phyloP scores from a whole-genome alignment of 2,329 filamentous ascomycete species.

The Monosporascus sp. region DNA sequence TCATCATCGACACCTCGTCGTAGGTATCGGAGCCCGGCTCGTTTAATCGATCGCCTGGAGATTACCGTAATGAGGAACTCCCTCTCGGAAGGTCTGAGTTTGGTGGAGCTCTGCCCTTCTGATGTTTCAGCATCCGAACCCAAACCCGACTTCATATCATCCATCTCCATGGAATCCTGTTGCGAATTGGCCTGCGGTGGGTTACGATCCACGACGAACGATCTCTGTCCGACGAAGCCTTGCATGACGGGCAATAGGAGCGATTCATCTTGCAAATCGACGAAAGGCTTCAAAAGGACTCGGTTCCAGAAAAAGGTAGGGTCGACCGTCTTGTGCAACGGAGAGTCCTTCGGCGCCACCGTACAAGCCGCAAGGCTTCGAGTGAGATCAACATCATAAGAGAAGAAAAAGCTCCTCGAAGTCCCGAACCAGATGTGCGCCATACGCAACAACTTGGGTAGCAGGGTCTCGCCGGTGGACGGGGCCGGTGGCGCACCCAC shows the following conservation, averaged over 20 bases:
- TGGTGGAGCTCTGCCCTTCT: conserved; percentile 18
- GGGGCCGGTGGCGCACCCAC: conserved; percentile 16
- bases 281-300: conserved; percentile 67
- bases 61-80: conserved; percentile 80
- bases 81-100: conserved; percentile 42
- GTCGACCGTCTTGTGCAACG: conserved; percentile 70
- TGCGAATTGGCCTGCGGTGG: conserved; percentile 49
- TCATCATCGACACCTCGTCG: conserved; percentile 87
- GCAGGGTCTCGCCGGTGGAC: conserved; percentile 48
- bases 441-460: conserved; percentile 81
- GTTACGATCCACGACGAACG: conserved; percentile 66
- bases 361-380: conserved; percentile 48
- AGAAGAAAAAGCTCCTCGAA: conserved; percentile 86
- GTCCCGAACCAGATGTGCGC: conserved; percentile 79
- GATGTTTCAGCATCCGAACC: conserved; percentile 10
- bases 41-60: conserved; percentile 79
- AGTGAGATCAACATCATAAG: conserved; percentile 91
- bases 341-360: conserved; percentile 42
- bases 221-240: conserved; percentile 84
- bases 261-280: conserved; percentile 64
- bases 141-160: conserved; percentile 16
- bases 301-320: conserved; percentile 88
- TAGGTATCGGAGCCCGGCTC: conserved; percentile 84
- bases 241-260: conserved; percentile 82
- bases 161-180: conserved; percentile 25